These are phyloP conservation scores for Fusarium floridanum DNA, from an alignment of 2,329 filamentous ascomycete genomes.

Conservation along the genomic window DNA sequence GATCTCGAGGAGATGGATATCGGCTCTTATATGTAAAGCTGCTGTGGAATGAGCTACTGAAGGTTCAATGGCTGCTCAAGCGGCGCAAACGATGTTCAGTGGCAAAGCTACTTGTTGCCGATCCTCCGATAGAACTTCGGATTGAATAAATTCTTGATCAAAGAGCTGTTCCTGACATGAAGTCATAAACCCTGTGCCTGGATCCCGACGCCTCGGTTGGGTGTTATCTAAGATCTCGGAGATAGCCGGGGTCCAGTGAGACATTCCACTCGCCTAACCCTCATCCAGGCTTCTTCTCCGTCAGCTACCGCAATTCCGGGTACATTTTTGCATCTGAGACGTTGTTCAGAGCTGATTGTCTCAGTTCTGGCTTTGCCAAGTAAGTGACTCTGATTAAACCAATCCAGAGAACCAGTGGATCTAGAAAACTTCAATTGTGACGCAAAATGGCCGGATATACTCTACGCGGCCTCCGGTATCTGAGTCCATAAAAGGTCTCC, in stretches of 20 bases:
- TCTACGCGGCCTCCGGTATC: too few relatives aligned
- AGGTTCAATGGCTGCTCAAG: neutral
- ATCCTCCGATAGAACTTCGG: neutral
- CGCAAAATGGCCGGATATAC: neutral
- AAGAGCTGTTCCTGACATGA: neutral
- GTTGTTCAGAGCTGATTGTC: neutral
- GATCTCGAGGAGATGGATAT: neutral
- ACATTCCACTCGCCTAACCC: neutral
- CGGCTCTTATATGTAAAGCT: neutral
- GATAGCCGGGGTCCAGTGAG: neutral
- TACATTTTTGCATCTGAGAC: neutral
- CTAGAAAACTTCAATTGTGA: neutral
- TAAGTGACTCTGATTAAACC: neutral
- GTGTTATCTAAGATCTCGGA: neutral
- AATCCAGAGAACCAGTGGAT: neutral
- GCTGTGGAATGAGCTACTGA: neutral
- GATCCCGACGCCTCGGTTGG: neutral
- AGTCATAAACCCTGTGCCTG: constrained; percentile 6
- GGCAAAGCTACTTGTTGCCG: neutral
- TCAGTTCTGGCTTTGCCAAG: neutral
- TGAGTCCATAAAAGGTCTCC: too few relatives aligned
- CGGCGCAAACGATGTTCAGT: constrained; percentile 1
- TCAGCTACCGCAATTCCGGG: neutral
- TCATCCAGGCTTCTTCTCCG: neutral
- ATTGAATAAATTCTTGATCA: neutral